Percentiles rank a stretch among this genome's conserved stretches.
phyloP scores from a whole-genome alignment of 805 yeast genomes.

The Candida ulmi region DNA sequence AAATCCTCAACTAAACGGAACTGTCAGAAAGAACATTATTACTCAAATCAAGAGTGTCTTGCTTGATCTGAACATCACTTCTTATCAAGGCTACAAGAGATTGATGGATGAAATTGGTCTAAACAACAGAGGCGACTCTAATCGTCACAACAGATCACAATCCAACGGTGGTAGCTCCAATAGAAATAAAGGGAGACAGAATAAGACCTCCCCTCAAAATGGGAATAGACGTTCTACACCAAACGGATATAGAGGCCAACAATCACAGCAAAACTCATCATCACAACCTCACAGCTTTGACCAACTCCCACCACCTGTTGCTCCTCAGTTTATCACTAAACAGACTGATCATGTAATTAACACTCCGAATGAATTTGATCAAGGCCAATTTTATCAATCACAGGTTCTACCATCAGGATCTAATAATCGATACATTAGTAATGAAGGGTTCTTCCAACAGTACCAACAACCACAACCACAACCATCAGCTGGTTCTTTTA shows the following conservation, averaged over 20 bases:
- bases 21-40: conserved; percentile 50
- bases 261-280: neutral
- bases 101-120: conserved; percentile 91
- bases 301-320: conserved; percentile 6
- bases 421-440: neutral
- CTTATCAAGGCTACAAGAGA: conserved; percentile 72
- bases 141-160: conserved; percentile 20
- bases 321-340: conserved; percentile 4
- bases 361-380: neutral
- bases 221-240: conserved; percentile 8
- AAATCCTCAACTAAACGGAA: conserved; percentile 58
- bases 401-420: neutral
- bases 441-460: neutral
- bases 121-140: conserved; percentile 10
- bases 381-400: neutral
- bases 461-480: neutral
- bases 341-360: conserved; percentile 1
- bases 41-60: conserved; percentile 59
- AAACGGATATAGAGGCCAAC: neutral
- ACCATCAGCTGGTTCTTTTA: neutral
- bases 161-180: conserved; percentile 14
- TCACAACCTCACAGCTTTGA: neutral
- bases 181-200: conserved; percentile 13
- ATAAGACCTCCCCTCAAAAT: conserved; percentile 15
- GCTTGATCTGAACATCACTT: conserved; percentile 48